A percentile compares a stretch with the other conserved stretches of the same genome.
Evolutionary conservation across 352 stramenopile species (phyloP).

Genomic region (Phytopythium kandeliae): DNA sequence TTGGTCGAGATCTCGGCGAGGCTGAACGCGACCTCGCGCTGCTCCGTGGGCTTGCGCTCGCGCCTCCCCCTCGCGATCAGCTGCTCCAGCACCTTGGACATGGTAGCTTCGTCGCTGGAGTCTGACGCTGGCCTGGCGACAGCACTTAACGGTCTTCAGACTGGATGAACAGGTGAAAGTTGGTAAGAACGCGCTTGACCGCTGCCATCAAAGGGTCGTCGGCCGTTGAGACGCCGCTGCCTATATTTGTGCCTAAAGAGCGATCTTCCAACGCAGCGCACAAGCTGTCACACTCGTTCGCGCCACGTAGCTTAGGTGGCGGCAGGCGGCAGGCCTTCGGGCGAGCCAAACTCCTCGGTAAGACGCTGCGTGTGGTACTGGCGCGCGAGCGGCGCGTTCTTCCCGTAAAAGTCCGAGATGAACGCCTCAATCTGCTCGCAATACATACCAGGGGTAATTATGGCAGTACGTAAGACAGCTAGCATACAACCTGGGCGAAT

Average conservation of each 20-base stretch:
- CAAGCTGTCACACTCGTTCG: background rate
- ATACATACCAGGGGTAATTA: background rate
- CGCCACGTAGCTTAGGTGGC: constrained; percentile 6
- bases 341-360: constrained; percentile 47
- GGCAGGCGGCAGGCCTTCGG: constrained; percentile 7
- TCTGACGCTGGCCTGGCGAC: background rate
- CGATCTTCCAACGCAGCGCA: too few species aligned
- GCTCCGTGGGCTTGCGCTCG: constrained; percentile 91
- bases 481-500: background rate
- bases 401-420: constrained; percentile 60
- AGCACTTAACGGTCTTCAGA: background rate
- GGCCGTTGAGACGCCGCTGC: too few species aligned
- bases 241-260: too few species aligned
- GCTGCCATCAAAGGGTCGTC: background rate
- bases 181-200: background rate
- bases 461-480: background rate
- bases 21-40: constrained; percentile 95
- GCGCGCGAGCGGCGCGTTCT: constrained; percentile 51
- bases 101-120: constrained; percentile 4
- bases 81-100: constrained; percentile 95
- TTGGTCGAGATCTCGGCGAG: constrained; percentile 95
- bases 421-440: constrained; percentile 59
- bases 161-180: background rate
- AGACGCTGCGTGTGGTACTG: constrained; percentile 58
- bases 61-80: constrained; percentile 94